These are phyloP conservation scores for Austroboletus novae-zelandiae DNA, from an alignment of 1,284 basidiomycete genomes.

Conservation along the genomic window DNA sequence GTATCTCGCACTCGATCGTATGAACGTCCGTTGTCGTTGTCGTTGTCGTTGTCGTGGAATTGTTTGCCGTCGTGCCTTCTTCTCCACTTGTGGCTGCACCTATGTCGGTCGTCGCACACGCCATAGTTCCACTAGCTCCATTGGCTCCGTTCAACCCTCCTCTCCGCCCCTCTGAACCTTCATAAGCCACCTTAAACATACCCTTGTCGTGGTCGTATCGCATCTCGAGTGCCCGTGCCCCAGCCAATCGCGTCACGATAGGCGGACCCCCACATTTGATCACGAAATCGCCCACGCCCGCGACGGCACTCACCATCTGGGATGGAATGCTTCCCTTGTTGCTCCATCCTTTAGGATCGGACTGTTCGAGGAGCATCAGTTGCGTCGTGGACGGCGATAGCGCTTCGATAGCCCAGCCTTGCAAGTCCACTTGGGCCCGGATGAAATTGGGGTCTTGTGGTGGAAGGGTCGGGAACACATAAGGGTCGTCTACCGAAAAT, in stretches of 20 bases:
- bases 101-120: conserved; percentile 8
- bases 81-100: conserved; percentile 5
- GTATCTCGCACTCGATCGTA: conserved; percentile 87
- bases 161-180: conserved; percentile 58
- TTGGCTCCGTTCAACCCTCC: conserved; percentile 29
- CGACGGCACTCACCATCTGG: conserved; percentile 84
- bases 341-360: conserved; percentile 96
- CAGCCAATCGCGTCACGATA: conserved; percentile 78
- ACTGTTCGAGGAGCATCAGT: conserved; percentile 94
- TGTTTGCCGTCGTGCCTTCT: conserved; percentile 6
- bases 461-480: conserved; percentile 81
- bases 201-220: conserved; percentile 88
- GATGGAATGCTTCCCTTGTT: conserved; percentile 87
- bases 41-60: neutral
- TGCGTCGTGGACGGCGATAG: conserved; percentile 95
- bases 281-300: conserved; percentile 90
- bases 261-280: conserved; percentile 96
- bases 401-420: conserved; percentile 96
- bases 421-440: conserved; percentile 91
- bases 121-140: conserved; percentile 13
- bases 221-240: conserved; percentile 72
- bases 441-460: conserved; percentile 75
- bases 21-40: conserved; percentile 35
- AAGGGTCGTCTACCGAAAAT: conserved; percentile 89
- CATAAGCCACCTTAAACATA: conserved; percentile 85